Evolutionary conservation across 768 basidiomycete species (phyloP).

Genomic region (Pleurotus sapidus): DNA sequence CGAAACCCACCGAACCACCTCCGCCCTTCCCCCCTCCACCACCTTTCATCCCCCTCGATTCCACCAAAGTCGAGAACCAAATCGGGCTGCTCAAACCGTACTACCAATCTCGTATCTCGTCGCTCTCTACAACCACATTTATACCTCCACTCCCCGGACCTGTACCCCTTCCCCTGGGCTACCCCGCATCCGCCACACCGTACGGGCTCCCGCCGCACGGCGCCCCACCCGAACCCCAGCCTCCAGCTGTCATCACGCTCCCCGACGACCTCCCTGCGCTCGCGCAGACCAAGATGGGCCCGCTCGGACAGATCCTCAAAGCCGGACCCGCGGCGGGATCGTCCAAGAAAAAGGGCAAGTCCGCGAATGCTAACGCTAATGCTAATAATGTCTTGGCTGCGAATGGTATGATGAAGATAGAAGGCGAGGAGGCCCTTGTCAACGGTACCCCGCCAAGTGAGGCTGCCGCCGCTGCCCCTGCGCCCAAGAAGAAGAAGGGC

Average conservation of each 20-base stretch:
- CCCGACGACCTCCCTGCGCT: slow-evolving; percentile 63
- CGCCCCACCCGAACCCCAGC: slow-evolving; percentile 14
- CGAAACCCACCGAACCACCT: slow-evolving; percentile 70
- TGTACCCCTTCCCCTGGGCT: slow-evolving; percentile 16
- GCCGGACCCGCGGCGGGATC: slow-evolving; percentile 34
- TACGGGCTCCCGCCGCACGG: slow-evolving; percentile 9
- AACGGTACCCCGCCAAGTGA: slow-evolving; percentile 1
- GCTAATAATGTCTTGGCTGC: slow-evolving; percentile 9
- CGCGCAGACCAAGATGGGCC: slow-evolving; percentile 70
- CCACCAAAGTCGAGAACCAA: slow-evolving; percentile 66
- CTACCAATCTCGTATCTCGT: slow-evolving; percentile 58
- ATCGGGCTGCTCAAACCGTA: slow-evolving; percentile 83
- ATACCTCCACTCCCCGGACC: slow-evolving; percentile 10
- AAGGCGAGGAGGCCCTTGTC: slow-evolving; percentile 16
- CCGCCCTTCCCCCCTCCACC: slow-evolving; percentile 85
- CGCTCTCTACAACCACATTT: slow-evolving; percentile 29
- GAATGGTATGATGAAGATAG: slow-evolving; percentile 19
- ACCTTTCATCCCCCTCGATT: slow-evolving; percentile 70
- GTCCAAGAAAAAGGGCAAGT: slow-evolving; percentile 61
- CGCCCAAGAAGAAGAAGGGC: slow-evolving; percentile 42
- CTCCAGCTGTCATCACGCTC: slow-evolving; percentile 33
- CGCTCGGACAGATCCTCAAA: slow-evolving; percentile 72
- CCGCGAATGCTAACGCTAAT: not conserved
- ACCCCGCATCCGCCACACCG: slow-evolving; percentile 16
- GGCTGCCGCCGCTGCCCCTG: slow-evolving; percentile 9